These are phyloP conservation scores for Pseudonitzschia pungens DNA, from an alignment of 108 stramenopile species.

Conservation along the genomic window DNA sequence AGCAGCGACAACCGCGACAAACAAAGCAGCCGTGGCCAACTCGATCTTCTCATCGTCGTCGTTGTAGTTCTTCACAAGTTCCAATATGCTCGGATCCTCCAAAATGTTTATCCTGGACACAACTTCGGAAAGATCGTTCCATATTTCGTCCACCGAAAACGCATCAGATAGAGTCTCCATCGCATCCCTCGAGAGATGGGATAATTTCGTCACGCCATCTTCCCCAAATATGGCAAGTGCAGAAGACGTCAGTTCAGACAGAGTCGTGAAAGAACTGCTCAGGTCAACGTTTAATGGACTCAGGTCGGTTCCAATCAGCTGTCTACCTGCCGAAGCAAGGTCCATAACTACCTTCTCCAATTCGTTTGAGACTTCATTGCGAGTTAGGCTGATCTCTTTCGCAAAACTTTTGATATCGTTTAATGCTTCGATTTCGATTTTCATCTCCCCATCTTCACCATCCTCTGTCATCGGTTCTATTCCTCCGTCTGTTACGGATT, in stretches of 20 bases:
- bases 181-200: not conserved
- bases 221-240: constrained; percentile 4
- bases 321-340: constrained; percentile 1
- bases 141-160: not conserved
- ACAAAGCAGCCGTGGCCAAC: not conserved
- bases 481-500: not conserved
- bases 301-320: not conserved
- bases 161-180: constrained; percentile 2
- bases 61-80: not conserved
- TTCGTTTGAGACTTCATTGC: not conserved
- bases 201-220: not conserved
- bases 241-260: not conserved
- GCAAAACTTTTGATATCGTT: not conserved
- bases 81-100: not conserved
- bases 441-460: not conserved
- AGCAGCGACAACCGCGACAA: not conserved
- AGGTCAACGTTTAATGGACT: not conserved
- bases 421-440: not conserved
- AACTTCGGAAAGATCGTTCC: not conserved
- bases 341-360: not conserved
- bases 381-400: not conserved
- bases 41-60: not conserved
- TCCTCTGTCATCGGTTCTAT: not conserved
- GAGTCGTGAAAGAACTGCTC: not conserved
- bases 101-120: not conserved